These are phyloP conservation scores for Pseudonitzschia delicatissima DNA, from an alignment of 108 stramenopile genomes.

Conservation along the genomic window DNA sequence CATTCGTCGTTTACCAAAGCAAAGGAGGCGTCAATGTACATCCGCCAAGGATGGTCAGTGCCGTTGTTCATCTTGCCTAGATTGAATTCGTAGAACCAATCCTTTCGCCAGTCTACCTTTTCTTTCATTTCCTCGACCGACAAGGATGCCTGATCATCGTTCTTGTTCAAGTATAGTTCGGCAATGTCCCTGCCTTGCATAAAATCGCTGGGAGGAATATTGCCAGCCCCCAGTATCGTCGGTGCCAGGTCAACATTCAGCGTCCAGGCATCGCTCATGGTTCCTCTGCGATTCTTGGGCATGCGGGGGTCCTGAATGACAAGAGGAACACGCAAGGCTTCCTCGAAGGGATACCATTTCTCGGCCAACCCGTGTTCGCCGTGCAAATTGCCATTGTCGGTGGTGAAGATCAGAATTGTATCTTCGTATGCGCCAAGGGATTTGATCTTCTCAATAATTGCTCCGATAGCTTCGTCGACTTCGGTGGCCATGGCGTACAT, in stretches of 20 bases:
- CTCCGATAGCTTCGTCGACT: conserved; percentile 65
- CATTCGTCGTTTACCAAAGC: conserved; percentile 74
- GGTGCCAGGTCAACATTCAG: conserved; percentile 79
- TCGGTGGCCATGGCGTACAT: conserved; percentile 79
- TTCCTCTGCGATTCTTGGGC: conserved; percentile 47
- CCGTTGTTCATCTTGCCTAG: conserved; percentile 32
- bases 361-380: conserved; percentile 48
- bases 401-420: conserved; percentile 81
- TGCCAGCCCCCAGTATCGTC: conserved; percentile 69
- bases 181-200: conserved; percentile 82
- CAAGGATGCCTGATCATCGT: neutral
- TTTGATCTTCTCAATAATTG: conserved; percentile 54
- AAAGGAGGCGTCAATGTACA: conserved; percentile 63
- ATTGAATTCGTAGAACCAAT: conserved; percentile 78
- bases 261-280: conserved; percentile 63
- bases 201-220: conserved; percentile 42
- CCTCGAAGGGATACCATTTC: conserved; percentile 80
- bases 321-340: conserved; percentile 74
- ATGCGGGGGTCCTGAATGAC: conserved; percentile 82
- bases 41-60: conserved; percentile 14
- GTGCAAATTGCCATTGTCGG: conserved; percentile 84
- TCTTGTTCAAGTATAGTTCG: conserved; percentile 47
- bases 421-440: conserved; percentile 51
- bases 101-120: conserved; percentile 50
- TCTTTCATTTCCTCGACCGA: neutral